Base-by-base conservation (phyloP, 768 basidiomycete species). In the Phlegmacium glaucopus region DNA sequence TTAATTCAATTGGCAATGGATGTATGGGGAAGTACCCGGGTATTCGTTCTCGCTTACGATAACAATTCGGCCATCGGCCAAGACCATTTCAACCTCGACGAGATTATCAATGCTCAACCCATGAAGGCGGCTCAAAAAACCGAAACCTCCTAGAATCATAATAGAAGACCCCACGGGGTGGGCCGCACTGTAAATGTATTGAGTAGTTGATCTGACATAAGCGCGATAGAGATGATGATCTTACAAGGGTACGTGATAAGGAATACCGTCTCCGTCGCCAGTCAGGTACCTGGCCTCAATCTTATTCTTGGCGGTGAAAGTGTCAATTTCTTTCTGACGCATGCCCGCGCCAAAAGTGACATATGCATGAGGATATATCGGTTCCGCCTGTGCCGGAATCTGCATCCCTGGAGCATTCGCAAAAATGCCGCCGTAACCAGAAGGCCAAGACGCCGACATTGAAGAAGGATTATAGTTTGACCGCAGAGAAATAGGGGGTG, bases 41-140 rank as follows among this genome's bases (percentile, higher is more conserved):
- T 89, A 69, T 34, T 85, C 83, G 4, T 77, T 74, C 58, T 93
- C 83, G 53, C 76, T 90, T 6, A 85, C 79, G 49, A 85, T 76
- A 16, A 92, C 77, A 39, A 96, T 87, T n/a, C 81, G 71, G 4
- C 94, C 94, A 64, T 95, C 91, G 4, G 92, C 87, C 13, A 94
- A 75, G 2, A 96, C 94, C 68, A 94, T 84, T 66, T 97, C 94
- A 0, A 88, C 87, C 59, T 96, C 93, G 5, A 94, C 87, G 18
- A 95, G 69, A 60, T 88, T 90, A 63, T 97, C 94, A 60, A 93
- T 79, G 49, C 90, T 93, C 45, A 96, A 72, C 6, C 94, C 94
- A 52, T 85, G 79, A 55, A 92, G 67, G 43, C 94, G 78, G 43
- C 89, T 84, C 37, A 94, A 71, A 69, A 95, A 81, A 1, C 94